Conservation (phyloP, 345 rosid genomes). For the Aegle marmelos region DNA sequence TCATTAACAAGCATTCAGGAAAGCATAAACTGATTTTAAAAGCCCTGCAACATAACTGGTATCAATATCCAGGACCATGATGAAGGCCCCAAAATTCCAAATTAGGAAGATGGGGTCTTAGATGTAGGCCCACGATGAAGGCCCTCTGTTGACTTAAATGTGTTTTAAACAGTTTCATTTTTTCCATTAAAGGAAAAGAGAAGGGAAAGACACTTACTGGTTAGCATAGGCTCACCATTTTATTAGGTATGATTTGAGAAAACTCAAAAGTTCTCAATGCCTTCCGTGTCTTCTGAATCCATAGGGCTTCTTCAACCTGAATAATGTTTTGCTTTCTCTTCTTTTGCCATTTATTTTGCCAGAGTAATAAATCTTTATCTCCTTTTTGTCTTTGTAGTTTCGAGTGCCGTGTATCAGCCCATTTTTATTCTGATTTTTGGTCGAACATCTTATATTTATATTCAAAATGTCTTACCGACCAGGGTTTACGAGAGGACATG, state of each 20-base stretch:
- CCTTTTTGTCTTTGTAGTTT: background rate
- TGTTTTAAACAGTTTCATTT: too few species aligned
- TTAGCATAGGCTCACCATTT: background rate
- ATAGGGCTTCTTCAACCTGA: background rate
- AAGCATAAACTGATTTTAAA: background rate
- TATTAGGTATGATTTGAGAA: background rate
- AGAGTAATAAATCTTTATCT: background rate
- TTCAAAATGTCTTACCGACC: conserved; percentile 9
- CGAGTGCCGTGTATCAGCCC: background rate
- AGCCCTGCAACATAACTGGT: too few species aligned
- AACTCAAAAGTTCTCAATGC: too few species aligned
- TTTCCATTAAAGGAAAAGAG: background rate
- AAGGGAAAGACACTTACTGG: too few species aligned
- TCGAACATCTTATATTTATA: background rate
- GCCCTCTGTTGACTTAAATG: too few species aligned
- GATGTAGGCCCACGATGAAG: background rate
- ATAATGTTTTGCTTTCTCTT: background rate
- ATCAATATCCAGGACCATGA: background rate
- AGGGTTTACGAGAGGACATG: conserved; percentile 70
- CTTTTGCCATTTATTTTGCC: background rate
- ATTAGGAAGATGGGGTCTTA: background rate
- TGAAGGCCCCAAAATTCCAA: background rate
- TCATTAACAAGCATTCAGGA: background rate
- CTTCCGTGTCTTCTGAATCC: background rate
- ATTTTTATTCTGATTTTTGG: background rate